Base-by-base conservation (phyloP, 257 asterid species). In the Solanum paucissectum region DNA sequence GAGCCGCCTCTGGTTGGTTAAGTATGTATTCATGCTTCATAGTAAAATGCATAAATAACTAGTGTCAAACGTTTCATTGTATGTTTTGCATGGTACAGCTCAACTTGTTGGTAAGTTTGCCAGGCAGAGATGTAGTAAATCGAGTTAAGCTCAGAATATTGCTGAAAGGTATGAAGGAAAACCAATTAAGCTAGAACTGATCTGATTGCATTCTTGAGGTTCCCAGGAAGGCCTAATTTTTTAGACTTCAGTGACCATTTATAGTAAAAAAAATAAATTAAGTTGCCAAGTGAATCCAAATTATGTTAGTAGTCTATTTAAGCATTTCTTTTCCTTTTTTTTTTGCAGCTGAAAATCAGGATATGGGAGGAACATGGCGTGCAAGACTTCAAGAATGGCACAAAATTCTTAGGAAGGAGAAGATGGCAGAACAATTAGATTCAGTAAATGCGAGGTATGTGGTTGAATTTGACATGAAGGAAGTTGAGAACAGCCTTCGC, bases 391-490 rank as follows among this genome's bases (percentile, higher is more conserved):
- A 89, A 84, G 91, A 91, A 88, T 97, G 99, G 99, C 95, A 94
- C 83, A 90, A 89, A 88, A 92, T 96, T 91, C 95, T 97, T 90
- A 92, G 89, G 89, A 92, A 91, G 91, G 99, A 97, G 89, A 96
- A 94, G 86, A 81, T 94, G 87, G 92, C 92, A 68, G 98, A 94
- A 86, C 96, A 96, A 89, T 83, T 97, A 33, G 92, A 87, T 88
- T 92, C 98, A 73, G 36, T 91, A 8, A 94, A 92, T 68, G 93
- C 98, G 42, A 94, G 93, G 89, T 95, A 95, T 92, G 99, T 85
- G n/a, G 96, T 94, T 88, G 99, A 97, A 91, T 97, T 97, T 89
- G 99, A 97, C 92, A 97, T 95, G 98, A 93, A 95, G 91, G 99
- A 95, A 92, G 99, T 97, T 52, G 99, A 95, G 93, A 93, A 93